phyloP scores from a whole-genome alignment of 768 basidiomycete genomes.

The Phylloporus sp. region DNA sequence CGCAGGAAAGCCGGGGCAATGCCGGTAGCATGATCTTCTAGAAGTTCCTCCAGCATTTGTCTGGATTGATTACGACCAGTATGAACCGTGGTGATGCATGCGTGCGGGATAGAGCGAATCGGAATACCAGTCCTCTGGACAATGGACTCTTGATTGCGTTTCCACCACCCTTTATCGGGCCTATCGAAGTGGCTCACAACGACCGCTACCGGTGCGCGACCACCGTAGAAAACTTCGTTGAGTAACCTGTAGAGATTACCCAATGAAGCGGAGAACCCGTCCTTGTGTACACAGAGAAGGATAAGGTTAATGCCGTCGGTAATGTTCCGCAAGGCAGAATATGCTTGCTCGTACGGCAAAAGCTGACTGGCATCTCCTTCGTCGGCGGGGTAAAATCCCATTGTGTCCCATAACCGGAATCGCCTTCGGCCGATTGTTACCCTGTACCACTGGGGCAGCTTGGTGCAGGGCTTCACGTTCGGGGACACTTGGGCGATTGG shows the following conservation, averaged over 20 bases:
- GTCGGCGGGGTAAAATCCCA: conserved; percentile 16
- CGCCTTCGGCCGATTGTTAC: not conserved
- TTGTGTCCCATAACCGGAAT: conserved; percentile 25
- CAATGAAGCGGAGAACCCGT: conserved; percentile 23
- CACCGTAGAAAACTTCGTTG: conserved; percentile 30
- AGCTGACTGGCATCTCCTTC: not conserved
- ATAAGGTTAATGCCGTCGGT: conserved; percentile 32
- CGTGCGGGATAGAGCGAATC: not conserved
- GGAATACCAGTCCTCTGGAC: not conserved
- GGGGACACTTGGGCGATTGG: conserved; percentile 22
- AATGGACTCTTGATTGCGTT: conserved; percentile 18
- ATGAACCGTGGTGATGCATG: not conserved
- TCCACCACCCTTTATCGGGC: conserved; percentile 31
- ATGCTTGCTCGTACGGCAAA: conserved; percentile 16
- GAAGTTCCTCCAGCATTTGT: not conserved
- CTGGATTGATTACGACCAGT: not conserved
- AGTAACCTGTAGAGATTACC: conserved; percentile 31
- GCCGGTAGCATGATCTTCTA: not conserved
- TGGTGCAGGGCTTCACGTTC: conserved; percentile 29
- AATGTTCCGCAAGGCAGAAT: conserved; percentile 25
- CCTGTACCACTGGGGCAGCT: conserved; percentile 6
- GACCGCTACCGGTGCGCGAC: conserved; percentile 30
- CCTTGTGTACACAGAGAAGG: conserved; percentile 31
- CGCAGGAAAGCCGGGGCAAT: not conserved
- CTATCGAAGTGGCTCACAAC: conserved; percentile 32